Conservation (phyloP, 2,329 filamentous ascomycete genomes). For the Balansia obtecta region DNA sequence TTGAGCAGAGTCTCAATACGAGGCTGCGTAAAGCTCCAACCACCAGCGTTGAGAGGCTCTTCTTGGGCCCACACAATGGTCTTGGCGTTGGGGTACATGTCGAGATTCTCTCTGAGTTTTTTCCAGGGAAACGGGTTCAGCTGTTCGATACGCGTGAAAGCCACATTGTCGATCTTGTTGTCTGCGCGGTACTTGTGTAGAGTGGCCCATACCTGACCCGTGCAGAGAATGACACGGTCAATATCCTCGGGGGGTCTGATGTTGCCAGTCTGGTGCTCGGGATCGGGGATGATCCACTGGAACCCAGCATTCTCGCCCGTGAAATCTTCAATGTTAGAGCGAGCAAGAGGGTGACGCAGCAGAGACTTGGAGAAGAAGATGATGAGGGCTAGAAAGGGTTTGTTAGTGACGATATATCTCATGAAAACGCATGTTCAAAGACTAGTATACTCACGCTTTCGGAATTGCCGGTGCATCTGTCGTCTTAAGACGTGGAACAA, state of each 20-base stretch:
- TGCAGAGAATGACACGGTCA: conserved; percentile 87
- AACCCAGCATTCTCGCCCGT: conserved; percentile 75
- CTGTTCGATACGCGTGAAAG: conserved; percentile 92
- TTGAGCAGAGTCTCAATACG: conserved; percentile 94
- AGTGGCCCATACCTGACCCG: conserved; percentile 85
- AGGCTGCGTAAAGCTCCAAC: conserved; percentile 95
- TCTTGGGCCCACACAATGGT: conserved; percentile 97
- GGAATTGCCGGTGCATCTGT: conserved; percentile 98
- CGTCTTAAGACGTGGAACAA: conserved; percentile 91
- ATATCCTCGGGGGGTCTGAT: conserved; percentile 78
- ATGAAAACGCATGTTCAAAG: background rate
- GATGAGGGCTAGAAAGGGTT: conserved; percentile 53
- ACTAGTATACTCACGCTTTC: conserved; percentile 65
- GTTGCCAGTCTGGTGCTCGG: conserved; percentile 61
- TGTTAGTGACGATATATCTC: background rate
- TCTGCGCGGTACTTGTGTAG: conserved; percentile 83
- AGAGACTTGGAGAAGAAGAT: conserved; percentile 98
- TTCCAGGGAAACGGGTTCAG: conserved; percentile 98
- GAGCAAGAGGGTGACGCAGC: conserved; percentile 83
- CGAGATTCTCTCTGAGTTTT: conserved; percentile 90
- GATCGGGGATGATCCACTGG: conserved; percentile 90
- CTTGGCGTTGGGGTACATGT: conserved; percentile 94
- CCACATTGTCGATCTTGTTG: conserved; percentile 78
- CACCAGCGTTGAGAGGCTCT: conserved; percentile 93
- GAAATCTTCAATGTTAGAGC: conserved; percentile 85